Evolutionary conservation across 2,329 filamentous ascomycete genomes (phyloP).

Genomic region (Neonectria ditissima): DNA sequence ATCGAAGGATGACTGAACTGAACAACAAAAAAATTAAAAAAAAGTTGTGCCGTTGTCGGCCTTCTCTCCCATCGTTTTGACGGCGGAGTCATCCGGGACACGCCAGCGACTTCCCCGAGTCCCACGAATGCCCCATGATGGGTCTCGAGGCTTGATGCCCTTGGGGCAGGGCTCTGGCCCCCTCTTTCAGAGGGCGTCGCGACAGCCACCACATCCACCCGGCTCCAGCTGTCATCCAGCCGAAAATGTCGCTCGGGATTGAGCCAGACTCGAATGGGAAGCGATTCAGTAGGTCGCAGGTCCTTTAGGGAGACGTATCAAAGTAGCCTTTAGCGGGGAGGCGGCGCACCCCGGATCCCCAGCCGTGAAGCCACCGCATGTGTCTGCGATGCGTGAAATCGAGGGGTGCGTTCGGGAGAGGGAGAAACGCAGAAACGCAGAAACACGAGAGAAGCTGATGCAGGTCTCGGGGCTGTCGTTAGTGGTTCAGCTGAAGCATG

Average conservation of each 20-base stretch:
- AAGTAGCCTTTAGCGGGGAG: constrained; percentile 29
- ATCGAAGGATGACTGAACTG: background rate
- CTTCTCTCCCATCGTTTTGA: background rate
- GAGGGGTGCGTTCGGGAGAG: constrained; percentile 29
- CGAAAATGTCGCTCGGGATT: constrained; percentile 32
- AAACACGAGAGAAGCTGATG: constrained; percentile 14
- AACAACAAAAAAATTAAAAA: background rate
- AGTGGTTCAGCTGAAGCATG: background rate
- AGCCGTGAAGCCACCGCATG: constrained; percentile 38
- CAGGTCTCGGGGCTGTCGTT: background rate
- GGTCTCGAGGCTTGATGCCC: constrained; percentile 7
- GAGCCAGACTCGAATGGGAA: constrained; percentile 33
- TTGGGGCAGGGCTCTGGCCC: constrained; percentile 14
- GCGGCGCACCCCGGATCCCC: constrained; percentile 43
- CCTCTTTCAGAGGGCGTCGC: constrained; percentile 5
- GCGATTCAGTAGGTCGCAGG: constrained; percentile 30
- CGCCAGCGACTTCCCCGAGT: constrained; percentile 17
- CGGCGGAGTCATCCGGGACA: constrained; percentile 17
- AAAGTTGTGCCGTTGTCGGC: constrained; percentile 5
- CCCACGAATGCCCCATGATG: constrained; percentile 21
- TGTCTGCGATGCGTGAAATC: constrained; percentile 39
- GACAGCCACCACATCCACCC: constrained; percentile 33
- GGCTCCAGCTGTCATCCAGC: constrained; percentile 41
- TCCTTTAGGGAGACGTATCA: constrained; percentile 24
- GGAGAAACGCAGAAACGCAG: background rate